These are phyloP conservation scores for Epichloe sylvatica DNA, from an alignment of 2,329 filamentous ascomycete species.

Conservation along the genomic window DNA sequence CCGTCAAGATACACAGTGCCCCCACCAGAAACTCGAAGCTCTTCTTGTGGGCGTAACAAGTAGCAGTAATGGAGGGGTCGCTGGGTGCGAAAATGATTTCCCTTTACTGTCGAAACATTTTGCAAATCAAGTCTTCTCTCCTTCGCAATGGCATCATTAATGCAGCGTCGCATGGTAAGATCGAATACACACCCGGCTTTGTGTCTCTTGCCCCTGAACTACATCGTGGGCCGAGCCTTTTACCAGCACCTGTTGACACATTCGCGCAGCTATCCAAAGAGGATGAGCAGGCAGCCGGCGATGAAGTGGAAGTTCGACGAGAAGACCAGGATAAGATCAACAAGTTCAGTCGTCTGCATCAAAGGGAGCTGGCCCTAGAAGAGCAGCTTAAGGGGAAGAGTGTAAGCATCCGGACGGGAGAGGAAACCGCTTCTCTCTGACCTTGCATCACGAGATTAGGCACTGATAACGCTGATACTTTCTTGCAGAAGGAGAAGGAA, in stretches of 20 bases:
- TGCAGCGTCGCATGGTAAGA: constrained; percentile 48
- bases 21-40: neutral
- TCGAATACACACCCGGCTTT: accelerated
- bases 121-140: neutral
- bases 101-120: neutral
- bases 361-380: constrained; percentile 64
- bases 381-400: constrained; percentile 69
- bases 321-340: constrained; percentile 99
- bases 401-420: constrained; percentile 35
- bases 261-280: constrained; percentile 69
- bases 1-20: neutral
- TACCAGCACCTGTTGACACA: constrained; percentile 6
- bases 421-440: neutral
- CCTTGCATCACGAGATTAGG: neutral
- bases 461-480: constrained; percentile 5
- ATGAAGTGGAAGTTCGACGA: constrained; percentile 85
- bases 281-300: constrained; percentile 61
- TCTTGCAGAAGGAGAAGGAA: constrained; percentile 83
- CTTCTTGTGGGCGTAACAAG: neutral
- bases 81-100: neutral
- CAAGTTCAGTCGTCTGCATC: constrained; percentile 86
- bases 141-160: constrained; percentile 28
- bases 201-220: neutral
- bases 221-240: neutral
- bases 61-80: neutral